phyloP scores from a whole-genome alignment of 2,329 filamentous ascomycete species.

The Juglanconis oblonga region DNA sequence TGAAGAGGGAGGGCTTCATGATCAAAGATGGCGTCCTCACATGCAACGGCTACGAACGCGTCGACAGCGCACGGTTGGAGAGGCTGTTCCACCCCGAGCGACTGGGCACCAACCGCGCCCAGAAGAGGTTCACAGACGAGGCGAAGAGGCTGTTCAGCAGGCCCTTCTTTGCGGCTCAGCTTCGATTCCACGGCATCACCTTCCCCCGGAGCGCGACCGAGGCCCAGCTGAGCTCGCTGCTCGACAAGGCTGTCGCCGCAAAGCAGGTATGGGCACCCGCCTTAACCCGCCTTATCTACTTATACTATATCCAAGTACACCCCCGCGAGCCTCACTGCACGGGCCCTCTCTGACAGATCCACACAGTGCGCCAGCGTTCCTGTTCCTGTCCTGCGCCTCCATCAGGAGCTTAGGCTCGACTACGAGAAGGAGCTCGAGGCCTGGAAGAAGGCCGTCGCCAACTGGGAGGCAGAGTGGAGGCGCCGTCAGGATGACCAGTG shows the following conservation, averaged over 20 bases:
- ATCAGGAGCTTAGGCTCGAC: background rate
- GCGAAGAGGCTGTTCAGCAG: background rate
- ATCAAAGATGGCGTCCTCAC: background rate
- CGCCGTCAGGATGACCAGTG: background rate
- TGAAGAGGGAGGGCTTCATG: conserved; percentile 13
- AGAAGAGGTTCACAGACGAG: background rate
- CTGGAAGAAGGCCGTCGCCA: background rate
- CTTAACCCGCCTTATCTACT: background rate
- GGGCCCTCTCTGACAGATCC: background rate
- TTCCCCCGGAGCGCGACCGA: background rate
- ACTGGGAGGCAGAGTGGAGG: background rate
- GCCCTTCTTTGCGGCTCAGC: background rate
- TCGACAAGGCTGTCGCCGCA: background rate
- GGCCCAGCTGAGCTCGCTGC: background rate
- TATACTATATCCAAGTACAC: background rate
- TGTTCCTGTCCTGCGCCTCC: background rate
- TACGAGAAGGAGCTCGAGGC: background rate
- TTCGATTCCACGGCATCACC: background rate
- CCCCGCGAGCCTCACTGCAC: background rate
- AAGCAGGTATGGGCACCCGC: background rate
- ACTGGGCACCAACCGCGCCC: background rate
- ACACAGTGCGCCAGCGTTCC: background rate
- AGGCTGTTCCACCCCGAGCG: conserved; percentile 10
- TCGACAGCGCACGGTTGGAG: background rate
- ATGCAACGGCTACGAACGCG: background rate